Base-by-base conservation (phyloP, 495 filamentous ascomycete genomes). In the Halenospora varia region DNA sequence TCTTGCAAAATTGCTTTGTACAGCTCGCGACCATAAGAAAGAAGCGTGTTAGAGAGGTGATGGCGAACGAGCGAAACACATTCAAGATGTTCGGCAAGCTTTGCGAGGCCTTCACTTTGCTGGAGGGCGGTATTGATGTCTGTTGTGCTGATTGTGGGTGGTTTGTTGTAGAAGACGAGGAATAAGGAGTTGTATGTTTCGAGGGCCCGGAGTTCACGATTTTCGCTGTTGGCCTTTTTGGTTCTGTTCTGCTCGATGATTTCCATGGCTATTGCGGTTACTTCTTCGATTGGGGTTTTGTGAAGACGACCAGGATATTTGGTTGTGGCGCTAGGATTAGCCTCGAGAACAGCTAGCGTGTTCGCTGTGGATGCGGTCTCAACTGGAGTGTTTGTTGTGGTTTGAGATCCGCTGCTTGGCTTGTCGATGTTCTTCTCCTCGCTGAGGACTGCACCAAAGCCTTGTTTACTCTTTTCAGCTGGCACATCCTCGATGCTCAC, bases 121-220 rank as follows among this genome's bases (percentile, higher is more conserved):
- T 19, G 2, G n/a, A 58, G 29, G 11, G 57, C 51, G 10, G 25
- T 42, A 9, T 58, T 22, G 54, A 61, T 54, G 29, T 64, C 35
- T 2, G 54, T 42, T 9, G 39, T 44, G 18, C 41, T 47, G 23
- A 64, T 54, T 3, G 15, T 44, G 3, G 57, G 49, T 15, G 24
- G 4, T 23, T 10, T 35, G 3, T 17, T 4, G 40, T 55, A 57
- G 25, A 25, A 51, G 4, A 26, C 47, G 0, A n/a, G 35, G 47
- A 64, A 57, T 1, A 64, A 45, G 26, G 52, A 53, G n/a, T 61
- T 19, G 40, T 60, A 60, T 17, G 53, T 53, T 46, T 25, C 23
- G 23, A 20, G 2, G 10, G 23, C 13, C 24, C 24, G 10, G 48
- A 35, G 29, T 13, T 35, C 29, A n/a, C n/a, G 29, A 6, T 6